A percentile compares a stretch with the other conserved stretches of the same genome.
These are phyloP conservation scores for Buddleja alternifolia DNA, from an alignment of 257 asterid species.

Conservation along the genomic window DNA sequence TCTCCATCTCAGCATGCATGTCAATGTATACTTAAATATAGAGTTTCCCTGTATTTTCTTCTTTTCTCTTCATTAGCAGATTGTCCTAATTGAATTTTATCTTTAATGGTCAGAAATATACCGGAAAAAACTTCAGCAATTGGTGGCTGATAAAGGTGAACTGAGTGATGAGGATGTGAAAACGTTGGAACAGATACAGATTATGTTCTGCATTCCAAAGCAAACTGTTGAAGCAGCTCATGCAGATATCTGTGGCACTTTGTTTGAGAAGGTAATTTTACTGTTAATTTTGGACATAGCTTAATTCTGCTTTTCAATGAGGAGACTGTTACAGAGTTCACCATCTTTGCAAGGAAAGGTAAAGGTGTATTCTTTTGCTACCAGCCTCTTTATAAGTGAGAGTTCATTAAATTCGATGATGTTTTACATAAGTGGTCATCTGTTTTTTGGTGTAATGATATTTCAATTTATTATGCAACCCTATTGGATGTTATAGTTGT, in stretches of 20 bases:
- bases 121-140: conserved; percentile 80
- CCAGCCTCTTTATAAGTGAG: no score
- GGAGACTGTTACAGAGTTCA: no score
- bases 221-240: conserved; percentile 92
- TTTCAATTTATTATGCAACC: not conserved
- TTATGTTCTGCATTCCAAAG: conserved; percentile 87
- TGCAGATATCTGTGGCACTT: conserved; percentile 88
- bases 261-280: conserved; percentile 90
- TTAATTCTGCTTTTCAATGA: no score
- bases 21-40: not conserved
- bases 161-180: conserved; percentile 85
- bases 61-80: not conserved
- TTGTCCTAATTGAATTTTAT: conserved; percentile 4
- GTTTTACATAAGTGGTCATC: no score
- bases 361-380: no score
- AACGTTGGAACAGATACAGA: conserved; percentile 80
- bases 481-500: not conserved
- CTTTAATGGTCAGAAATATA: conserved; percentile 60
- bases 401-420: no score
- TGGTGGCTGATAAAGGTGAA: conserved; percentile 76
- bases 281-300: not conserved
- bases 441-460: no score
- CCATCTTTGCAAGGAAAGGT: no score
- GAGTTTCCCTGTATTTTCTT: not conserved
- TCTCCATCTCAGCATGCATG: no score